Evolutionary conservation across 345 rosid species (phyloP).

Genomic region (Pistacia integerrima): DNA sequence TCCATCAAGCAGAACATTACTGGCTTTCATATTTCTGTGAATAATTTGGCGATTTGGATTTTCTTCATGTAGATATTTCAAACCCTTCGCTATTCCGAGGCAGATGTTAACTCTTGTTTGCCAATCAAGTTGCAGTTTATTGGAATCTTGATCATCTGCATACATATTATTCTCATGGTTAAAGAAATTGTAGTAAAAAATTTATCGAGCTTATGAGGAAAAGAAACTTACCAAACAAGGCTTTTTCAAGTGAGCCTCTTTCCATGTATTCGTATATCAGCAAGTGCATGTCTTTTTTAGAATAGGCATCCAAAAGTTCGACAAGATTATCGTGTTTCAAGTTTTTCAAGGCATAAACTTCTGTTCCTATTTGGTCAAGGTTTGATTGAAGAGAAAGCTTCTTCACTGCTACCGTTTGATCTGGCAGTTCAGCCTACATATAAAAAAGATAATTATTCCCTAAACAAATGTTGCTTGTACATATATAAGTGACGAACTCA

Average conservation of each 20-base stretch:
- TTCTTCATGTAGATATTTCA: no score
- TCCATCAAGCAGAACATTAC: no score
- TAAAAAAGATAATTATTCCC: neutral
- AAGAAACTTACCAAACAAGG: neutral
- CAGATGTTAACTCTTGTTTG: constrained; percentile 4
- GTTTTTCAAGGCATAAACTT: neutral
- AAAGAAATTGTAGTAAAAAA: no score
- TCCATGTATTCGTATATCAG: neutral
- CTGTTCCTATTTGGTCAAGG: neutral
- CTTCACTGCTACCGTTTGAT: neutral
- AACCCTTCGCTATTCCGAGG: no score
- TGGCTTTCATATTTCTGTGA: no score
- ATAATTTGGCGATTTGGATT: no score
- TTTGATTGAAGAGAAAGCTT: neutral
- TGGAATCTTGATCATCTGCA: neutral
- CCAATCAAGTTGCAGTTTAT: neutral
- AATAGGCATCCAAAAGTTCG: neutral
- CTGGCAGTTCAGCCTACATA: neutral
- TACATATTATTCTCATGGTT: no score
- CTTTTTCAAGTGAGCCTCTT: neutral
- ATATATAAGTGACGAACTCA: neutral
- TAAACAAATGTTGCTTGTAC: neutral
- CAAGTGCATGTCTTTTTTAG: neutral
- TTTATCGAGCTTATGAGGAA: neutral
- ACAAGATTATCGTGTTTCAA: neutral